Evolutionary conservation across 2,329 filamentous ascomycete species (phyloP).

Genomic region (Sporothrix inflata): DNA sequence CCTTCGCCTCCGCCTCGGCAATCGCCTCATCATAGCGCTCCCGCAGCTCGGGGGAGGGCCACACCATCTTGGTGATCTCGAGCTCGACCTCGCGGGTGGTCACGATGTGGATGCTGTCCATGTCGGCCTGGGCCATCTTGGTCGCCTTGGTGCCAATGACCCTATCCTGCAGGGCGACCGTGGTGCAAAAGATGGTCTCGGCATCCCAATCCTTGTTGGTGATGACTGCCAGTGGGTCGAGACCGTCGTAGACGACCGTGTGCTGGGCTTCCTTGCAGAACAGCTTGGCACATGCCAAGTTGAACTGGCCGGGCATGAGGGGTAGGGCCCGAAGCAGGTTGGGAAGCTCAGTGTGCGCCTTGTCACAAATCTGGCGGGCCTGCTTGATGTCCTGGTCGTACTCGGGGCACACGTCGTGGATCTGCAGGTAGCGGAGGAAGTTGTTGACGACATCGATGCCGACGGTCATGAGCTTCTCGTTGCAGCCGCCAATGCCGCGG

Average conservation of each 20-base stretch:
- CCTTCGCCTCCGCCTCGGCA: not conserved
- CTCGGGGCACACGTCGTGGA: conserved; percentile 86
- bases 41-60: conserved; percentile 47
- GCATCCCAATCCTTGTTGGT: conserved; percentile 50
- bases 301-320: conserved; percentile 76
- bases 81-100: conserved; percentile 59
- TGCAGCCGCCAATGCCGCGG: conserved; percentile 59
- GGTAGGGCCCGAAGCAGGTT: conserved; percentile 55
- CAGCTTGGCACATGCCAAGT: conserved; percentile 71
- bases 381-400: conserved; percentile 67
- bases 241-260: conserved; percentile 35
- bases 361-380: conserved; percentile 68
- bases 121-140: conserved; percentile 35
- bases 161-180: conserved; percentile 47
- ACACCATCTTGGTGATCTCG: conserved; percentile 60
- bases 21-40: conserved; percentile 49
- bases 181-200: conserved; percentile 49
- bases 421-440: conserved; percentile 84
- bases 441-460: conserved; percentile 74
- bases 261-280: conserved; percentile 53
- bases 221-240: conserved; percentile 36
- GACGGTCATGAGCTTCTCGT: conserved; percentile 57
- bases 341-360: conserved; percentile 69
- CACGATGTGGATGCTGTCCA: conserved; percentile 46
- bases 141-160: conserved; percentile 40